Percentiles rank a stretch among this genome's conserved stretches.
phyloP scores from a whole-genome alignment of 73 alveolate genomes.

The Halteria grandinella region DNA sequence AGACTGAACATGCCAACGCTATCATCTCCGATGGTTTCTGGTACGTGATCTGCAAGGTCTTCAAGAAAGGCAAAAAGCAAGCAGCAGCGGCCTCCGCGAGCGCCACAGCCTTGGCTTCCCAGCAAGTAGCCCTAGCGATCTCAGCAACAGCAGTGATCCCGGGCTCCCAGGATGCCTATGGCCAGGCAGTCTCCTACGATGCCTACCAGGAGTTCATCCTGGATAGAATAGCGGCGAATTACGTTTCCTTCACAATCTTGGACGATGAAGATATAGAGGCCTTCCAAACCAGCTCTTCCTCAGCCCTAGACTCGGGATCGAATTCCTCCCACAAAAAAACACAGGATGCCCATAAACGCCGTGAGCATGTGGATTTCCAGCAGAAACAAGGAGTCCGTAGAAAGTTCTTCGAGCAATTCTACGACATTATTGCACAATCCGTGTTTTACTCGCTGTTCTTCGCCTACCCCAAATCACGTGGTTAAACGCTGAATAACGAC shows the following conservation, averaged over 20 bases:
- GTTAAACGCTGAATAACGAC: slow-evolving; percentile 80
- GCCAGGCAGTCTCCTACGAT: no score
- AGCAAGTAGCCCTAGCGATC: no score
- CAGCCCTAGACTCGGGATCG: slow-evolving; percentile 17
- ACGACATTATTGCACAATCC: slow-evolving; percentile 89
- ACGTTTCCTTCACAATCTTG: slow-evolving; percentile 61
- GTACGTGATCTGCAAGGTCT: slow-evolving; percentile 77
- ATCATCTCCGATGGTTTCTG: slow-evolving; percentile 83
- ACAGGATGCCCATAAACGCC: no score
- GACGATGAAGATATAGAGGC: no score
- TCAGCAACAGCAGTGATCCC: no score
- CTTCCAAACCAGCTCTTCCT: no score
- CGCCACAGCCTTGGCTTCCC: no score
- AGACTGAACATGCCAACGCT: slow-evolving; percentile 70
- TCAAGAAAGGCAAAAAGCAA: slow-evolving; percentile 18
- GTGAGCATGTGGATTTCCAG: no score
- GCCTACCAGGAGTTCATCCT: slow-evolving; percentile 60
- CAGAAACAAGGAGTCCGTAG: no score
- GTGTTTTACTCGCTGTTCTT: slow-evolving; percentile 85
- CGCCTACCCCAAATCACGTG: slow-evolving; percentile 92
- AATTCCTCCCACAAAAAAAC: no score
- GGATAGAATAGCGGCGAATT: slow-evolving; percentile 72
- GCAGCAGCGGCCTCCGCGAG: neutral
- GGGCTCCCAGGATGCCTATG: no score
- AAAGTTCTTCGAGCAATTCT: slow-evolving; percentile 79